Base-by-base conservation (phyloP, 2,329 filamentous ascomycete genomes). In the Penicillium brevicompactum region DNA sequence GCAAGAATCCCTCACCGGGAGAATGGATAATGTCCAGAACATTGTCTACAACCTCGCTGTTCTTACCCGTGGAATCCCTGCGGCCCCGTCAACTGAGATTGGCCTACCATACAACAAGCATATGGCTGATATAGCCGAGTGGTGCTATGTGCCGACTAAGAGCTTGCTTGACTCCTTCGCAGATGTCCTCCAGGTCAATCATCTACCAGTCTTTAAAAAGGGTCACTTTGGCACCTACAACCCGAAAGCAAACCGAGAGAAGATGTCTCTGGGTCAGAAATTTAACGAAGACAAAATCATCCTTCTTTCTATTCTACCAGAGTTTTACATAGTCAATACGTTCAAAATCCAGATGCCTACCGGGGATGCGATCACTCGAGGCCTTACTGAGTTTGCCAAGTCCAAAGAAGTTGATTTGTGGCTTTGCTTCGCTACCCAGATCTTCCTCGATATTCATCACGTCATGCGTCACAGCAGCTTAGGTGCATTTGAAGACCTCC, bases 201-300 rank as follows among this genome's bases (percentile, higher is more conserved):
- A 56, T 38, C 21, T 64, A 10, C 69, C 69, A 24, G 59, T 67
- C 46, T 66, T 67, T 32, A 69, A 65, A 45, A 56, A 55, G 22
- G 69, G 66, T 0, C 60, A 62, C 42, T 73, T 67, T 49, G 69
- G 69, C 11, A 61, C 37, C 1, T 74, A 74, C 57, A 46, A 71
- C 46, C 64, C 68, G 1, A 62, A 59, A 4, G 66, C 60, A 18
- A 56, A 73, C 55, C 63, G 72, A 51, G 45, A 56, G 4, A 52
- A 58, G 37, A 74, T 70, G 63, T 67, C 54, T 30, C 24, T 58
- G 8, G 49, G 57, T 14, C 56, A 72, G 21, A 72, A 71, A 55
- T 73, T 70, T 51, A 56, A 67, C 4, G 71, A 75, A 60, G 71
- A 74, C 56, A 70, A 69, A 45, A 66, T 69, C 34, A 56, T 75